Evolutionary conservation across 345 rosid species (phyloP).

Genomic region (Aquilaria malaccensis): DNA sequence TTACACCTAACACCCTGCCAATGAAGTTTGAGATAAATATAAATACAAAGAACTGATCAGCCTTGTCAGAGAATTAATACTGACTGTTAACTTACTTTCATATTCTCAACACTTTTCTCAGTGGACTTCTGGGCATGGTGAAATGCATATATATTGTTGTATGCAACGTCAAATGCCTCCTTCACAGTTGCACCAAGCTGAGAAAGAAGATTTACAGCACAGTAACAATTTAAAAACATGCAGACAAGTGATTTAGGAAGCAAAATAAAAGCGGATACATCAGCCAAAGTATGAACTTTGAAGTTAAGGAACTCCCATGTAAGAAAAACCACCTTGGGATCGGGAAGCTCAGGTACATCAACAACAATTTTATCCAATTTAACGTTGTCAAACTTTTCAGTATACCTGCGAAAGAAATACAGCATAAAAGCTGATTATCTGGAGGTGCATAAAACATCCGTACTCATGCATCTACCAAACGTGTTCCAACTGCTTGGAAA

Average conservation of each 20-base stretch:
- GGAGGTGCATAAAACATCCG: no score
- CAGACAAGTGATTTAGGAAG: neutral
- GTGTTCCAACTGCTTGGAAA: no score
- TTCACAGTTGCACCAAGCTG: slow-evolving; percentile 58
- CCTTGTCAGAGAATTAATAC: slow-evolving; percentile 3
- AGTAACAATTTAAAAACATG: neutral
- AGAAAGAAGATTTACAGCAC: slow-evolving; percentile 1
- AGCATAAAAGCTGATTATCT: neutral
- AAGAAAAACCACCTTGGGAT: slow-evolving; percentile 47
- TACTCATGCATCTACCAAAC: no score
- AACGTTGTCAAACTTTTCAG: slow-evolving; percentile 78
- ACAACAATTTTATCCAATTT: slow-evolving; percentile 48
- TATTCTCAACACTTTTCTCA: slow-evolving; percentile 63
- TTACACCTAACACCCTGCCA: slow-evolving; percentile 83
- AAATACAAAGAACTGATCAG: neutral
- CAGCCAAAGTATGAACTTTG: neutral
- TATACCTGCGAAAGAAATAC: slow-evolving; percentile 40
- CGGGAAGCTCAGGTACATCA: slow-evolving; percentile 54
- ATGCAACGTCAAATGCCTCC: slow-evolving; percentile 91
- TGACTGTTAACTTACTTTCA: slow-evolving; percentile 62
- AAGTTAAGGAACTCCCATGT: neutral
- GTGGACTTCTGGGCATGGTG: slow-evolving; percentile 74
- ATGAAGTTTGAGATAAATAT: neutral
- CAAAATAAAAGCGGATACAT: neutral
- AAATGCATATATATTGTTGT: slow-evolving; percentile 75